Evolutionary conservation across 352 stramenopile genomes (phyloP).

Genomic region (Phytophthora cactorum): DNA sequence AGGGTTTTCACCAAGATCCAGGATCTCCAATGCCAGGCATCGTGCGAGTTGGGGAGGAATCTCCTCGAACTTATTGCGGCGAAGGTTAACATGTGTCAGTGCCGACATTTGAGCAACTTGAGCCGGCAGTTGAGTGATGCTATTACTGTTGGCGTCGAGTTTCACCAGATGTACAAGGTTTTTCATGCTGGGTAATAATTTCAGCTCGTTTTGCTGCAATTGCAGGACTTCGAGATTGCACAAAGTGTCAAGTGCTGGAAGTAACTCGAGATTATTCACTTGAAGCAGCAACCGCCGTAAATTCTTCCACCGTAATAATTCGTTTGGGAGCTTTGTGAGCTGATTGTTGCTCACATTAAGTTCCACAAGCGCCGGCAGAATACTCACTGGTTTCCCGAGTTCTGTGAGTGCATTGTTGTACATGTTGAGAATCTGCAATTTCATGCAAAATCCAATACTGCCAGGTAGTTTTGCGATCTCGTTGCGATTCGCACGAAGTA

Average conservation of each 20-base stretch:
- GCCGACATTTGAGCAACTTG: slow-evolving; percentile 59
- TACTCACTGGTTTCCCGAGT: slow-evolving; percentile 50
- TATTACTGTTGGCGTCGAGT: slow-evolving; percentile 82
- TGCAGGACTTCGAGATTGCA: slow-evolving; percentile 69
- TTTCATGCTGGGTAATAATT: slow-evolving; percentile 64
- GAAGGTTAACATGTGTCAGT: slow-evolving; percentile 70
- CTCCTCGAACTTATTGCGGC: slow-evolving; percentile 60
- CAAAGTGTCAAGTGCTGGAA: slow-evolving; percentile 58
- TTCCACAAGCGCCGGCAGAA: slow-evolving; percentile 67
- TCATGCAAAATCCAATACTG: slow-evolving; percentile 53
- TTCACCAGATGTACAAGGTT: slow-evolving; percentile 70
- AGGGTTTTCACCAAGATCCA: slow-evolving; percentile 76
- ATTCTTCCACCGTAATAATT: slow-evolving; percentile 59
- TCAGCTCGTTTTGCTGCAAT: slow-evolving; percentile 67
- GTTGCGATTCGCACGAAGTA: slow-evolving; percentile 63
- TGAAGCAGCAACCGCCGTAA: slow-evolving; percentile 64
- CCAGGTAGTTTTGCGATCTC: slow-evolving; percentile 54
- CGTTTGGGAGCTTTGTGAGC: slow-evolving; percentile 42
- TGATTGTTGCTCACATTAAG: slow-evolving; percentile 78
- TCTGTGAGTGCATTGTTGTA: slow-evolving; percentile 80
- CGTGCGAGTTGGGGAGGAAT: slow-evolving; percentile 52
- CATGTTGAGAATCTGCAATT: slow-evolving; percentile 68
- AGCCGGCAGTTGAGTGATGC: slow-evolving; percentile 51
- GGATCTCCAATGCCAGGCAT: slow-evolving; percentile 65
- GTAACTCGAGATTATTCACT: slow-evolving; percentile 51